Conservation (phyloP, 768 basidiomycete genomes). For the Scleroderma citrinum region DNA sequence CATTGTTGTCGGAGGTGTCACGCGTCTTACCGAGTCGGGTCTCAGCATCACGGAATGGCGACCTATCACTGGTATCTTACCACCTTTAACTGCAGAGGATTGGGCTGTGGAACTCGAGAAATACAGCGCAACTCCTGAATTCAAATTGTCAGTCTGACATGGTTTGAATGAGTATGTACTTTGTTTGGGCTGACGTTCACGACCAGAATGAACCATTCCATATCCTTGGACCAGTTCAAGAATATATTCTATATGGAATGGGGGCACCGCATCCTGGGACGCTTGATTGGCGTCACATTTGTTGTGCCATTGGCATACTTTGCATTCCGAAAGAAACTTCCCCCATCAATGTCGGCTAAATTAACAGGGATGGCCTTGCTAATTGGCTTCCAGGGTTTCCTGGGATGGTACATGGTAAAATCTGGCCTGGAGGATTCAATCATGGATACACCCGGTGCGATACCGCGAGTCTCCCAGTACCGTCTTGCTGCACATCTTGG, state of each 20-base stretch:
- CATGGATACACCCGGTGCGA: constrained; percentile 73
- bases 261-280: constrained; percentile 90
- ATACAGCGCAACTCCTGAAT: constrained; percentile 93
- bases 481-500: constrained; percentile 91
- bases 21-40: constrained; percentile 94
- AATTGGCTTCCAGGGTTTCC: constrained; percentile 84
- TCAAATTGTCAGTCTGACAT: constrained; percentile 67
- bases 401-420: constrained; percentile 99
- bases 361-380: constrained; percentile 70
- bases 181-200: not conserved
- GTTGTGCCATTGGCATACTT: constrained; percentile 84
- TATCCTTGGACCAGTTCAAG: constrained; percentile 88
- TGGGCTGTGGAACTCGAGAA: constrained; percentile 92
- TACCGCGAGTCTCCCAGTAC: constrained; percentile 96
- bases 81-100: constrained; percentile 67
- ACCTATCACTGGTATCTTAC: constrained; percentile 83
- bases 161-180: not conserved
- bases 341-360: constrained; percentile 53
- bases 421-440: constrained; percentile 85
- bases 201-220: constrained; percentile 79
- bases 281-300: constrained; percentile 78
- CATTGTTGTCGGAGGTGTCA: constrained; percentile 93
- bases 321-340: constrained; percentile 60
- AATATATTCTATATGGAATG: constrained; percentile 98
- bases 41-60: constrained; percentile 98